phyloP scores from a whole-genome alignment of 306 rosid species.

The Medicago arabica region DNA sequence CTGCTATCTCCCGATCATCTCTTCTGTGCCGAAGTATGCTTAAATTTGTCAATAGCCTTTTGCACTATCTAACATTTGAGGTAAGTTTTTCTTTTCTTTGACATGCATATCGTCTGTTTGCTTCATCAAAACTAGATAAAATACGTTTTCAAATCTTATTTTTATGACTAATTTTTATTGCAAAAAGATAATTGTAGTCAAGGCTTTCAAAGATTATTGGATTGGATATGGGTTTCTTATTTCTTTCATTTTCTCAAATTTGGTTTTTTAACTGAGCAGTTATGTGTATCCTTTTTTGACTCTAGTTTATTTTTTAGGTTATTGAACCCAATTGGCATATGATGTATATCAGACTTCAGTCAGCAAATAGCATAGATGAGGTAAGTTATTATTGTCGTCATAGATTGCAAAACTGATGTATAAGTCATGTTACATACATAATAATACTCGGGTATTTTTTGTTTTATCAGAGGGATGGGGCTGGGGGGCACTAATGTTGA shows the following conservation, averaged over 20 bases:
- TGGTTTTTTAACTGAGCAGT: slow-evolving; percentile 38
- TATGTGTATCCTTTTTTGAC: slow-evolving; percentile 29
- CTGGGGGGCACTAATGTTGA: slow-evolving; percentile 8
- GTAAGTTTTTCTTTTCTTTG: slow-evolving; percentile 53
- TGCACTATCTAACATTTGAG: slow-evolving; percentile 98
- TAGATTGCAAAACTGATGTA: slow-evolving; percentile 29
- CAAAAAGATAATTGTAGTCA: neutral
- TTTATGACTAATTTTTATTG: slow-evolving; percentile 14
- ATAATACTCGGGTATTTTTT: slow-evolving; percentile 8
- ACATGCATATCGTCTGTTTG: neutral
- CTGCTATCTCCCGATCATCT: slow-evolving; percentile 91
- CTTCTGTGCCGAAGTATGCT: slow-evolving; percentile 97
- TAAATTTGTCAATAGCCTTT: slow-evolving; percentile 89
- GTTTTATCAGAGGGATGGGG: neutral
- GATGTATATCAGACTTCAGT: slow-evolving; percentile 85
- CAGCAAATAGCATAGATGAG: slow-evolving; percentile 96
- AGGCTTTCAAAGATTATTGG: slow-evolving; percentile 2
- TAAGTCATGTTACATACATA: slow-evolving; percentile 14
- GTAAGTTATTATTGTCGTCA: slow-evolving; percentile 44
- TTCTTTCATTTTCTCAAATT: slow-evolving; percentile 25
- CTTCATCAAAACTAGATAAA: slow-evolving; percentile 23
- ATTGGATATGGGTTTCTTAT: slow-evolving; percentile 23
- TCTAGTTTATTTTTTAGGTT: slow-evolving; percentile 61
- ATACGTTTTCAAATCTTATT: slow-evolving; percentile 26
- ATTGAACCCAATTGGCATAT: slow-evolving; percentile 97